Percentiles rank a stretch among this genome's conserved stretches.
Conservation (phyloP, 2,329 filamentous ascomycete species). For the Sclerotiophoma versabilis region DNA sequence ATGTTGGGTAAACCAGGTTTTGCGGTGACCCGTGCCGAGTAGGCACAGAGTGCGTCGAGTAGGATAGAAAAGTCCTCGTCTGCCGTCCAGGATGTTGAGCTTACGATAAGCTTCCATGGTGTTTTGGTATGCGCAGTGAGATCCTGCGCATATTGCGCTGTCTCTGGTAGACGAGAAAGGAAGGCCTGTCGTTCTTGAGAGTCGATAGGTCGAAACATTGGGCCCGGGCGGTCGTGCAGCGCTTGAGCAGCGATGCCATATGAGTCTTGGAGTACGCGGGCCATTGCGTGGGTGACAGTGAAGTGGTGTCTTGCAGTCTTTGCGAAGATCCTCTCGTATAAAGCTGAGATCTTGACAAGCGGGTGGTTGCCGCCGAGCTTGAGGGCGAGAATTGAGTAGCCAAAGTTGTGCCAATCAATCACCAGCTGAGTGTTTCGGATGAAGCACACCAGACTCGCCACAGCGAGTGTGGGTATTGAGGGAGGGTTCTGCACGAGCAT, state of each 20-base stretch:
- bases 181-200: constrained; percentile 58
- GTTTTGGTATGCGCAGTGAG: constrained; percentile 59
- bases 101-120: constrained; percentile 76
- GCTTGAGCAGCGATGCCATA: constrained; percentile 72
- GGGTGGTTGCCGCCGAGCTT: constrained; percentile 70
- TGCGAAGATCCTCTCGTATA: constrained; percentile 79
- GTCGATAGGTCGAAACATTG: constrained; percentile 77
- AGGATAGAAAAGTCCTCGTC: constrained; percentile 94
- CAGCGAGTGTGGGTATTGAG: constrained; percentile 85
- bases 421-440: constrained; percentile 82
- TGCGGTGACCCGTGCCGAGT: constrained; percentile 64
- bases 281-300: constrained; percentile 91
- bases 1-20: constrained; percentile 66
- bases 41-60: constrained; percentile 79
- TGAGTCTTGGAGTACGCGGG: constrained; percentile 70
- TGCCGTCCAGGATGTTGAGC: constrained; percentile 95
- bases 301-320: constrained; percentile 76
- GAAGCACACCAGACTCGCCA: constrained; percentile 75
- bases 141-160: constrained; percentile 64
- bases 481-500: constrained; percentile 94
- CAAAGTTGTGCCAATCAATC: constrained; percentile 99
- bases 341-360: constrained; percentile 77
- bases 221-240: constrained; percentile 75
- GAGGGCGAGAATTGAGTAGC: constrained; percentile 85
- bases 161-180: constrained; percentile 70